phyloP scores from a whole-genome alignment of 805 yeast genomes.

The Teunomyces funiuensis region DNA sequence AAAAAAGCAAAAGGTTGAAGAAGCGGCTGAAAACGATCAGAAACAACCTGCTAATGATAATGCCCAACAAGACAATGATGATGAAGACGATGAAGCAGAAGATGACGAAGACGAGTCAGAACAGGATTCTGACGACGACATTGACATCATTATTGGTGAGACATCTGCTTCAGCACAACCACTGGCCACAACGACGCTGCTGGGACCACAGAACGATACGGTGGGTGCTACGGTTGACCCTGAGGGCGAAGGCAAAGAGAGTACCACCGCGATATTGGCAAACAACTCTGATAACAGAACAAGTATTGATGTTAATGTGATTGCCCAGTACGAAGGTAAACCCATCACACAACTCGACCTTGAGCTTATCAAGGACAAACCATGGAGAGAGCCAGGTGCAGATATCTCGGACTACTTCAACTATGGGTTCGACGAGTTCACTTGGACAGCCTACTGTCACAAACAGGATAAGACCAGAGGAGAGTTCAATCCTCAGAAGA shows the following conservation, averaged over 20 bases:
- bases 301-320: slow-evolving; percentile 63
- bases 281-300: slow-evolving; percentile 38
- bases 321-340: slow-evolving; percentile 74
- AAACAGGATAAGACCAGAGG: slow-evolving; percentile 81
- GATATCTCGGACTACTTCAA: slow-evolving; percentile 93
- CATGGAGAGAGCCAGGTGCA: slow-evolving; percentile 98
- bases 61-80: too few species aligned
- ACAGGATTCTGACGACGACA: slow-evolving; percentile 61
- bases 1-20: slow-evolving; percentile 25
- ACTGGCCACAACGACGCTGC: slow-evolving; percentile 23
- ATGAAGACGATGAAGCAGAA: slow-evolving; percentile 37
- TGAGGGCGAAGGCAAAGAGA: slow-evolving; percentile 23
- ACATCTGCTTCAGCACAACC: slow-evolving; percentile 18
- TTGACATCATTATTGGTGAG: slow-evolving; percentile 75
- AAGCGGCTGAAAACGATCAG: slow-evolving; percentile 14
- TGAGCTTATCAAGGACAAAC: slow-evolving; percentile 85
- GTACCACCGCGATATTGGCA: slow-evolving; percentile 38
- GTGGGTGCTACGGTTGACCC: slow-evolving; percentile 24
- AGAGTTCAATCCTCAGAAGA: slow-evolving; percentile 79
- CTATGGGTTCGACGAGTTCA: slow-evolving; percentile 92
- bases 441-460: slow-evolving; percentile 91
- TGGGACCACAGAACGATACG: slow-evolving; percentile 30
- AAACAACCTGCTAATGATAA: slow-evolving; percentile 15
- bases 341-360: slow-evolving; percentile 81
- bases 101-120: slow-evolving; percentile 47